Percentiles rank a stretch among this genome's conserved stretches.
phyloP scores from a whole-genome alignment of 192 early-diverging fungal species.

The Podila verticillata region DNA sequence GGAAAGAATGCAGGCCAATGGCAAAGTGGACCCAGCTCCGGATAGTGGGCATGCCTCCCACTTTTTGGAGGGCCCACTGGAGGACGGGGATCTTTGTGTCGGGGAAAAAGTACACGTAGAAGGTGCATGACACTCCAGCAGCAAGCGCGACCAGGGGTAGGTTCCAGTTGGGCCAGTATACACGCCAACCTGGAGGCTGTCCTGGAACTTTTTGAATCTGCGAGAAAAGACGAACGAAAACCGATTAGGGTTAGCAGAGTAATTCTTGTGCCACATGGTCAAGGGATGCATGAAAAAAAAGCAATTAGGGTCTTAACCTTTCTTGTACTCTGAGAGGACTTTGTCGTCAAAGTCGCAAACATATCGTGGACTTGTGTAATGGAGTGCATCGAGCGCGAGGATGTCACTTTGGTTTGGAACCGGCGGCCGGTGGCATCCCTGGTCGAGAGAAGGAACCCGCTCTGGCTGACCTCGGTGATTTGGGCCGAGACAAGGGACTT shows the following conservation, averaged over 20 bases:
- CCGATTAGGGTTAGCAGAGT: background rate
- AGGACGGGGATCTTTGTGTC: slow-evolving; percentile 11
- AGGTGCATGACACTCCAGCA: slow-evolving; percentile 10
- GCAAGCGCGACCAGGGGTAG: slow-evolving; percentile 21
- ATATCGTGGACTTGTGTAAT: no score
- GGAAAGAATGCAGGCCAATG: slow-evolving; percentile 23
- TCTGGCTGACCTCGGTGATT: no score
- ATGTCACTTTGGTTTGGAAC: no score
- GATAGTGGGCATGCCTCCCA: slow-evolving; percentile 7
- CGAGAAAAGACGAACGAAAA: no score
- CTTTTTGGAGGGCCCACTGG: slow-evolving; percentile 2
- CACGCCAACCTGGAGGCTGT: slow-evolving; percentile 20
- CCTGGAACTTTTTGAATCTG: slow-evolving; percentile 15
- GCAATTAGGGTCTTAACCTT: no score
- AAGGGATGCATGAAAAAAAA: no score
- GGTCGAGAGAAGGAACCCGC: no score
- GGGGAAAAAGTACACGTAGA: slow-evolving; percentile 29
- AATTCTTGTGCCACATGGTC: background rate
- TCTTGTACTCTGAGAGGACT: no score
- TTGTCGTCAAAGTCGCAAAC: no score
- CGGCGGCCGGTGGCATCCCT: no score
- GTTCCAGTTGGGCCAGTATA: slow-evolving; percentile 36
- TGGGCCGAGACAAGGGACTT: no score
- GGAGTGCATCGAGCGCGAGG: no score
- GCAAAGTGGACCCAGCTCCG: slow-evolving; percentile 26